Evolutionary conservation across 257 asterid species (phyloP).

Genomic region (Avicennia marina): DNA sequence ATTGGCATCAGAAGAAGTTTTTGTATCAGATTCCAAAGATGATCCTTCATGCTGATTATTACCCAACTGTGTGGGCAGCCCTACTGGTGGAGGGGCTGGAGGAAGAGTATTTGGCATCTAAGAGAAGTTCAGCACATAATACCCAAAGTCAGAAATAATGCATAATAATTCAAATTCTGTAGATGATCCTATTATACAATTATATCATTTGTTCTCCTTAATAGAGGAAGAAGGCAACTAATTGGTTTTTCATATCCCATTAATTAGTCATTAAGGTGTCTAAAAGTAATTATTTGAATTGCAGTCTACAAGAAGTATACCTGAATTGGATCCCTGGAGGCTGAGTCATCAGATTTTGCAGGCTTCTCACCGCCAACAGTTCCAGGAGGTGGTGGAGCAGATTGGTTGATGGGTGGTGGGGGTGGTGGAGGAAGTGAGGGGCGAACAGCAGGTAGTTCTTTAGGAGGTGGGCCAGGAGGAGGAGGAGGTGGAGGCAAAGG

Average conservation of each 20-base stretch:
- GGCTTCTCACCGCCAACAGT: conserved; percentile 47
- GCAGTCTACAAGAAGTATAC: conserved; percentile 29
- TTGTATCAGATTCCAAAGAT: conserved; percentile 53
- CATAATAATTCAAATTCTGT: background rate
- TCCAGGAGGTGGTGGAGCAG: conserved; percentile 74
- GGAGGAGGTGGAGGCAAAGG: conserved; percentile 81
- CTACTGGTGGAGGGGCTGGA: conserved; percentile 72
- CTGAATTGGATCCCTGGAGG: conserved; percentile 47
- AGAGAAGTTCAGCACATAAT: conserved; percentile 18
- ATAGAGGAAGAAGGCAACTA: too few relatives aligned
- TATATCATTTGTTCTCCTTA: too few relatives aligned
- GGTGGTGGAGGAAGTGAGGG: conserved; percentile 65
- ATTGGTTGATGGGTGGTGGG: conserved; percentile 44
- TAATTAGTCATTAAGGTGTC: too few relatives aligned
- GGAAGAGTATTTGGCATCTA: conserved; percentile 60
- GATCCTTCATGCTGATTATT: conserved; percentile 45
- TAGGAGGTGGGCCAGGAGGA: conserved; percentile 96
- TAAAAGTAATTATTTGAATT: conserved; percentile 8
- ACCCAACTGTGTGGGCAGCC: conserved; percentile 33
- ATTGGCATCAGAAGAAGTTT: conserved; percentile 38
- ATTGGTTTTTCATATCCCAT: too few relatives aligned
- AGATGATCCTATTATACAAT: too few relatives aligned
- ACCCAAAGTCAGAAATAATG: conserved; percentile 19
- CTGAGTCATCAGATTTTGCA: conserved; percentile 42
- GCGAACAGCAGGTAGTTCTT: conserved; percentile 48